phyloP scores from a whole-genome alignment of 768 basidiomycete species.

The Chalciporus sphaerocephalus region DNA sequence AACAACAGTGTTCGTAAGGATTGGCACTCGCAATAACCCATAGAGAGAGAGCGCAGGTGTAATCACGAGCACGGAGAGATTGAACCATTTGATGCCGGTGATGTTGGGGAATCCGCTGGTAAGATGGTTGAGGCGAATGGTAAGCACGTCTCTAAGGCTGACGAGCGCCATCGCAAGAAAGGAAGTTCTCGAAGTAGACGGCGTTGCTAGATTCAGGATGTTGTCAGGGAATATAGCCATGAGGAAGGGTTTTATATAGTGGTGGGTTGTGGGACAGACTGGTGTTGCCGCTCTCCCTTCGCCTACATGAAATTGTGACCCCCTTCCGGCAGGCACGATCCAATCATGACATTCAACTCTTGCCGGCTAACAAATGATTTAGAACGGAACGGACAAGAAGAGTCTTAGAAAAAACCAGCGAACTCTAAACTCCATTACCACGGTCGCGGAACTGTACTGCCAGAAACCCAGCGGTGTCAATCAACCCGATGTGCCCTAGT shows the following conservation, averaged over 20 bases:
- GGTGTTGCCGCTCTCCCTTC: conserved; percentile 4
- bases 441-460: conserved; percentile 1
- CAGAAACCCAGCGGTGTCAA: background rate
- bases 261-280: conserved; percentile 21
- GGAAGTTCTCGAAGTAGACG: background rate
- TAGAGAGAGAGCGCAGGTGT: conserved; percentile 70
- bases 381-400: conserved; percentile 15
- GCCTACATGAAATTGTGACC: conserved; percentile 15
- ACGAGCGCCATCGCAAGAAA: conserved; percentile 2
- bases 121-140: conserved; percentile 12
- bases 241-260: conserved; percentile 26
- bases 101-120: conserved; percentile 42
- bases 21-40: conserved; percentile 51
- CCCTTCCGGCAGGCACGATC: conserved; percentile 23
- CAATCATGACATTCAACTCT: conserved; percentile 11
- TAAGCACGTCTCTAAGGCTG: conserved; percentile 9
- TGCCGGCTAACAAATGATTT: conserved; percentile 6
- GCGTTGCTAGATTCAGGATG: conserved; percentile 9
- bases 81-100: conserved; percentile 70
- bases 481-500: conserved; percentile 5
- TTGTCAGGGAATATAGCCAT: conserved; percentile 13
- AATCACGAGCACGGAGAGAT: conserved; percentile 60
- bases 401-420: conserved; percentile 9
- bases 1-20: conserved; percentile 48
- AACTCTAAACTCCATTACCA: conserved; percentile 2